These are phyloP conservation scores for Plantago coronopus DNA, from an alignment of 305 asterid genomes.

Conservation along the genomic window DNA sequence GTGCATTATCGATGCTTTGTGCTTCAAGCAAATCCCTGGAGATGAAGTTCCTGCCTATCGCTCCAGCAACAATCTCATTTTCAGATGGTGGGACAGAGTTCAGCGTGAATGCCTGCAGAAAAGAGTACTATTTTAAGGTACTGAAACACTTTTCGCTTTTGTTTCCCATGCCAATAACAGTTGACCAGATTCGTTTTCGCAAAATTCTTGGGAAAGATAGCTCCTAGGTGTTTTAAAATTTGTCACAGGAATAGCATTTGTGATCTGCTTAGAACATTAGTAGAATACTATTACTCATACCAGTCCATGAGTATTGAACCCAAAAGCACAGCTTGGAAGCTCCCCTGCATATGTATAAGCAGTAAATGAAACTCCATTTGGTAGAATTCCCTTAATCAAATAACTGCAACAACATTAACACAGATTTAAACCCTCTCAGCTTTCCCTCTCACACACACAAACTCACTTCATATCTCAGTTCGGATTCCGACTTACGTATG, in stretches of 20 bases:
- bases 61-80: slow-evolving; percentile 6
- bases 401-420: slow-evolving; percentile 40
- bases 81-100: slow-evolving; percentile 14
- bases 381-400: slow-evolving; percentile 50
- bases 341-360: slow-evolving; percentile 83
- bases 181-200: no score
- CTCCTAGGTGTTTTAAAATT: no score
- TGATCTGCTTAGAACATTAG: not conserved
- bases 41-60: slow-evolving; percentile 5
- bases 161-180: no score
- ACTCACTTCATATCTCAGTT: not conserved
- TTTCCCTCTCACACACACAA: not conserved
- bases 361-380: slow-evolving; percentile 52
- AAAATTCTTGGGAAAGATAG: no score
- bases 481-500: slow-evolving; percentile 45
- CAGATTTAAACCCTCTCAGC: not conserved
- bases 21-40: slow-evolving; percentile 10
- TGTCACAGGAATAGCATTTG: not conserved
- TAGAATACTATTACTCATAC: slow-evolving; percentile 22
- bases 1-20: slow-evolving; percentile 5
- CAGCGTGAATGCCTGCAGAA: slow-evolving; percentile 3
- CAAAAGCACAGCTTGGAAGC: slow-evolving; percentile 82
- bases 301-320: slow-evolving; percentile 62
- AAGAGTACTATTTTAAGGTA: not conserved
- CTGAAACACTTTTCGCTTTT: not conserved